Conservation (phyloP, 495 filamentous ascomycete species). For the Podospora conica region DNA sequence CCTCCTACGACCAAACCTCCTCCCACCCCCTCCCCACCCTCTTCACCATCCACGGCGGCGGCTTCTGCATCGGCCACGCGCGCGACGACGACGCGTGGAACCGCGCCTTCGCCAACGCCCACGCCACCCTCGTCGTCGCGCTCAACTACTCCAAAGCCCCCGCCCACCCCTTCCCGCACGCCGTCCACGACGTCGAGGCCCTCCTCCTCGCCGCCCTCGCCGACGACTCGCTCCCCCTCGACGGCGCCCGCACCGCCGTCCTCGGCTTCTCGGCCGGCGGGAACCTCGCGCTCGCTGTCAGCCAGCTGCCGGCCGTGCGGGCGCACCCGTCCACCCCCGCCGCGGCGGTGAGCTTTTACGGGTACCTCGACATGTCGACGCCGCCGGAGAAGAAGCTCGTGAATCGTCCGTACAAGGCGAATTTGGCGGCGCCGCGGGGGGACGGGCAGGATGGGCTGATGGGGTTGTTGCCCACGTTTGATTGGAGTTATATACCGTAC, state of each 20-base stretch:
- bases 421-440: slow-evolving; percentile 13
- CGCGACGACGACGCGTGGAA: slow-evolving; percentile 34
- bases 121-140: slow-evolving; percentile 26
- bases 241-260: slow-evolving; percentile 20
- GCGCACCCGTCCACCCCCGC: slow-evolving; percentile 17
- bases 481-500: slow-evolving; percentile 28
- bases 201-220: slow-evolving; percentile 10
- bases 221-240: not conserved
- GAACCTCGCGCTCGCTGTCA: slow-evolving; percentile 23
- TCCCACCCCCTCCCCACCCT: slow-evolving; percentile 25
- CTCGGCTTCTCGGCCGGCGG: slow-evolving; percentile 32
- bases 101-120: slow-evolving; percentile 25
- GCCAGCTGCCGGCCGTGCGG: slow-evolving; percentile 26
- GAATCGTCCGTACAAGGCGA: slow-evolving; percentile 29
- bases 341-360: slow-evolving; percentile 26
- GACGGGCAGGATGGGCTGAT: slow-evolving; percentile 19
- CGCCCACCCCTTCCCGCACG: slow-evolving; percentile 27
- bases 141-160: slow-evolving; percentile 34
- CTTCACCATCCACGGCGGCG: slow-evolving; percentile 33
- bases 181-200: slow-evolving; percentile 28
- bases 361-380: slow-evolving; percentile 23
- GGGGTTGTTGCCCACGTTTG: slow-evolving; percentile 16
- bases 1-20: slow-evolving; percentile 27
- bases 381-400: slow-evolving; percentile 18
- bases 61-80: slow-evolving; percentile 28